Conservation (phyloP, 2,329 filamentous ascomycete genomes). For the Trichoderma harzianum region DNA sequence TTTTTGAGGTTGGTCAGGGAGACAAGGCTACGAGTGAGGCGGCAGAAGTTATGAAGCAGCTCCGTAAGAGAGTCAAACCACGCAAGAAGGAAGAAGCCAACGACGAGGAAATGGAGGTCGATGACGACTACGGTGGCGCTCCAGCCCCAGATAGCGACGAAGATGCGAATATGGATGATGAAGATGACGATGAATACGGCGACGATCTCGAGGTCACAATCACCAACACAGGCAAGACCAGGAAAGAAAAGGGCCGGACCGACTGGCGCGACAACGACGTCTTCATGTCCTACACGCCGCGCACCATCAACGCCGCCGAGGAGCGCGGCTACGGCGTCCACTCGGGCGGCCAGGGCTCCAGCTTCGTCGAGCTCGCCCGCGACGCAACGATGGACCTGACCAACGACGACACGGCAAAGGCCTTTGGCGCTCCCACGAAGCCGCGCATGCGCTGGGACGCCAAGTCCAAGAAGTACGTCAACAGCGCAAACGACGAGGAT, state of each 20-base stretch:
- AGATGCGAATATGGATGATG: conserved; percentile 28
- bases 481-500: conserved; percentile 89
- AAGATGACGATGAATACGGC: conserved; percentile 55
- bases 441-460: conserved; percentile 92
- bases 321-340: conserved; percentile 93
- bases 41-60: conserved; percentile 71
- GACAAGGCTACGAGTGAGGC: conserved; percentile 62
- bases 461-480: conserved; percentile 92
- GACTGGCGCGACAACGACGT: conserved; percentile 81
- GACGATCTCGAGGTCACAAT: conserved; percentile 71
- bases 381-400: conserved; percentile 87
- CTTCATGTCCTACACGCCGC: conserved; percentile 95
- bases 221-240: conserved; percentile 53
- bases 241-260: conserved; percentile 48
- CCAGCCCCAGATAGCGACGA: conserved; percentile 23
- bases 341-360: conserved; percentile 68
- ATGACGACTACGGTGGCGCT: conserved; percentile 29
- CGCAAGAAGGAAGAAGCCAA: conserved; percentile 43
- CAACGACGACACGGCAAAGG: conserved; percentile 78
- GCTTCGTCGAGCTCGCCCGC: conserved; percentile 86
- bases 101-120: conserved; percentile 37
- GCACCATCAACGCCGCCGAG: conserved; percentile 75
- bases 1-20: conserved; percentile 87
- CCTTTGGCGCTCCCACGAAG: conserved; percentile 73
- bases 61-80: conserved; percentile 65